Evolutionary conservation across 371 early-diverging fungal species (phyloP).

Genomic region (Saksenaea vasiformis): DNA sequence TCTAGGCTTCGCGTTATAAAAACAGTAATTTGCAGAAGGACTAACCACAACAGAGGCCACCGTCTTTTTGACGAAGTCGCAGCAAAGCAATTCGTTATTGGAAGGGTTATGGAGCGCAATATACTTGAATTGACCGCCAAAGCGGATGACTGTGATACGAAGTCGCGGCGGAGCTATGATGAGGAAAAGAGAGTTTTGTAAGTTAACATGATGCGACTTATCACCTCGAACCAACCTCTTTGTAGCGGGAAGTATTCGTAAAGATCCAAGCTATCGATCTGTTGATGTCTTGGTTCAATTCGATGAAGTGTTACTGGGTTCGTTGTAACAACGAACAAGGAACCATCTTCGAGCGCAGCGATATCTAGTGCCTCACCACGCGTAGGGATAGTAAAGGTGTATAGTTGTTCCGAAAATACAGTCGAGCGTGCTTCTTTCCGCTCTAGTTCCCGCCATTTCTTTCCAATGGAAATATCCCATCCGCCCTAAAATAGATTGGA

Average conservation of each 20-base stretch:
- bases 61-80: slow-evolving; percentile 61
- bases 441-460: slow-evolving; percentile 64
- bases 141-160: slow-evolving; percentile 51
- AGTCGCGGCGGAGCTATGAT: slow-evolving; percentile 59
- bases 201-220: background rate
- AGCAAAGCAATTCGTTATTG: slow-evolving; percentile 65
- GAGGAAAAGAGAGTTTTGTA: background rate
- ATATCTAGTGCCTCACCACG: slow-evolving; percentile 76
- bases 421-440: slow-evolving; percentile 67
- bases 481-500: slow-evolving; percentile 43
- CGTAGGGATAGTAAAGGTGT: slow-evolving; percentile 70
- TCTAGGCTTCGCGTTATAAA: slow-evolving; percentile 11
- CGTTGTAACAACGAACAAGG: slow-evolving; percentile 64
- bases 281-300: slow-evolving; percentile 59
- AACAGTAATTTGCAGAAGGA: background rate
- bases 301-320: slow-evolving; percentile 74
- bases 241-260: slow-evolving; percentile 81
- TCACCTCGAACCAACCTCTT: slow-evolving; percentile 26
- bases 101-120: slow-evolving; percentile 71
- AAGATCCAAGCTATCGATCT: slow-evolving; percentile 64
- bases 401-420: slow-evolving; percentile 70
- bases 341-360: slow-evolving; percentile 54
- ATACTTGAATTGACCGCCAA: slow-evolving; percentile 39
- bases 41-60: slow-evolving; percentile 55
- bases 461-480: slow-evolving; percentile 62